Evolutionary conservation across 192 early-diverging fungal genomes (phyloP), one percentile per base, ranked within the genome.

Genomic region (Coemansia sp.): DNA sequence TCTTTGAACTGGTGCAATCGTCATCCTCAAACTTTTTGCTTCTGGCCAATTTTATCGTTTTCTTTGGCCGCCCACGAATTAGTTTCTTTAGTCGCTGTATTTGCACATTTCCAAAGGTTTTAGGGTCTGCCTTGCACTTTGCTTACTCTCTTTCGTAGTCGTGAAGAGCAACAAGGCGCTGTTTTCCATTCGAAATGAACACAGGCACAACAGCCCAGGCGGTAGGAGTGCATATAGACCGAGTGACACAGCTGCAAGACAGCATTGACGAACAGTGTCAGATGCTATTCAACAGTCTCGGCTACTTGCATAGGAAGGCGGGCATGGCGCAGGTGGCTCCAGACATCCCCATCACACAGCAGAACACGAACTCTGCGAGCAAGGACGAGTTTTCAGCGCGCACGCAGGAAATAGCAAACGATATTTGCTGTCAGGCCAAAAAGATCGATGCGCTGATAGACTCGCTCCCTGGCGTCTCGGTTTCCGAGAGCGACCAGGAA

Each of bases 191-290:
- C 15, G 24, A 53, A 21, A 59, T 59, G 57, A 38, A 59, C 16
- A 35, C 57, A 35, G 34, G 34, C 5, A n/a, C 35, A 36, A 69
- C 67, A 30, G 75, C 75, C 23, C 75, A 68, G 46, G 79, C 75
- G 4, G 53, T 63, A 9, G 79, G 79, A 7, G 67, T 73, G 30
- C 68, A 78, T 51, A 57, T 83, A 23, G 81, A 83, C 67, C 75
- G 81, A 36, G 81, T 83, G 39, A 83, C 81, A 21, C 81, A 83
- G 52, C 66, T 83, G 34, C 81, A 83, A 21, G 81, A 83, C 59
- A 78, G 81, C 59, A 63, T 78, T 55, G 81, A 83, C 63, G 72
- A 83, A 68, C 79, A 78, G 48, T 75, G 75, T 48, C 65, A 72
- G 45, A 78, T 83, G 76, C 76, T 83, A 26, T 75, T 83, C 41